Evolutionary conservation across 352 stramenopile species (phyloP), one percentile per base, ranked within the genome.

Genomic region (Phytopythium boreale): DNA sequence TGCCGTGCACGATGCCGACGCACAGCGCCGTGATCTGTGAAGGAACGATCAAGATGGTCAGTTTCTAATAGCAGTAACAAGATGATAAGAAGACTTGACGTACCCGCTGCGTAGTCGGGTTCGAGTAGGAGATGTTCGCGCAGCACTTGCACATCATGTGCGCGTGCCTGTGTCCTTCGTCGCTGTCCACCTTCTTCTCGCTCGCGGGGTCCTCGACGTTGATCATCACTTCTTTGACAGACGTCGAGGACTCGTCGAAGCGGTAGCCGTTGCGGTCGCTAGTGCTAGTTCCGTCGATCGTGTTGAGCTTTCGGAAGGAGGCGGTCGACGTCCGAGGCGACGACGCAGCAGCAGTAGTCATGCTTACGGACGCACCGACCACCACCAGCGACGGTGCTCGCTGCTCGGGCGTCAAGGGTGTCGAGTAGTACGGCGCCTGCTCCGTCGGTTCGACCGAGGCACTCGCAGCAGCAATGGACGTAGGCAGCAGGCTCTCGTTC

Each of bases 1-100:
- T 75, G 36, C 87, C 87, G 72, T 97, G 87, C 29, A 93, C 64
- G 41, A 96, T 87, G 31, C 92, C 92, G 20, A 93, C 80, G 20
- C 82, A 62, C 6, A 97, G 49, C 34, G 92, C 87, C 37, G 93
- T 83, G 62, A 85, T 72, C 79, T 86, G 39, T 17, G 19, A 39
- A 26, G 61, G 44, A 15, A 66, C 22, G 43, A 58, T 31, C 19
- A 68, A 46, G 20, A n/a, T 26, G 14, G 26, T 57, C 8, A 24
- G 37, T 68, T 67, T 31, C 9, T 22, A 10, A 53, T 5, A 53
- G 47, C n/a, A 34, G 6, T 6, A 14, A 8, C 19, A 17, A 4
- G 17, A 6, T n/a, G 12, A 7, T 2, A 7, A 46, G 39, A 7
- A 46, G 39, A 7, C 11, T 8, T 6, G 7, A 68, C 56, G 24